Percentiles rank a stretch among this genome's conserved stretches.
Conservation (phyloP, 208 protist species). For the Sergeia podlipaevii region DNA sequence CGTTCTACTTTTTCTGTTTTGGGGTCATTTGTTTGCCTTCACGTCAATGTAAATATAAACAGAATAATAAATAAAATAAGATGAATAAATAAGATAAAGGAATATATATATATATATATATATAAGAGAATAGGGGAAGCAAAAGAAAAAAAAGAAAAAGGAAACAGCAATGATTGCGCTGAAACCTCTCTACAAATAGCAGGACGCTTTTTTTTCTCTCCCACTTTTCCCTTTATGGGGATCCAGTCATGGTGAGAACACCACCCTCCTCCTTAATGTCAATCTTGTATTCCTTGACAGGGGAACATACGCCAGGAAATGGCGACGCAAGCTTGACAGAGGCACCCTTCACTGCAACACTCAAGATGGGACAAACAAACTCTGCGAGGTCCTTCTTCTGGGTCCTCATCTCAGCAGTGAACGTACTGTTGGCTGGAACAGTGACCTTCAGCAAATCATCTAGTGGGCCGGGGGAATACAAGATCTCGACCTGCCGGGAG, state of each 20-base stretch:
- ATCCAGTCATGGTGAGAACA: background rate
- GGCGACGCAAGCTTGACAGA: conserved; percentile 19
- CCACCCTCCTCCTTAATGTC: conserved; percentile 20
- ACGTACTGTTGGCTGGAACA: conserved; percentile 22
- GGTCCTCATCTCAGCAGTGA: conserved; percentile 25
- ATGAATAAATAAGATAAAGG: conserved; percentile 19
- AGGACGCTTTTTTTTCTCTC: background rate
- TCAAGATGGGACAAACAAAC: conserved; percentile 27
- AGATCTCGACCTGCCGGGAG: conserved; percentile 26
- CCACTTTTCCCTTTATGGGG: background rate
- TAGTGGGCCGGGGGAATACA: conserved; percentile 39
- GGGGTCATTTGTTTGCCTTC: no score
- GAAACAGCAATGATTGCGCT: background rate
- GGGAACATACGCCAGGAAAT: conserved; percentile 34
- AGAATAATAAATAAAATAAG: no score
- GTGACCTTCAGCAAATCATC: conserved; percentile 9
- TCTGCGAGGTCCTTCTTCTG: conserved; percentile 14
- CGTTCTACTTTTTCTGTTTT: no score
- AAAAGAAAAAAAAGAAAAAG: conserved; percentile 6
- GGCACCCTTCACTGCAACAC: conserved; percentile 28
- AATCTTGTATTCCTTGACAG: conserved; percentile 40
- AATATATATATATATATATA: conserved; percentile 2
- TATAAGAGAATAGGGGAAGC: conserved; percentile 1
- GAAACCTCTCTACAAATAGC: conserved; percentile 2
- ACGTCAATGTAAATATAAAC: no score